phyloP scores from a whole-genome alignment of 2,329 filamentous ascomycete species.

The Aspergillus sp. region DNA sequence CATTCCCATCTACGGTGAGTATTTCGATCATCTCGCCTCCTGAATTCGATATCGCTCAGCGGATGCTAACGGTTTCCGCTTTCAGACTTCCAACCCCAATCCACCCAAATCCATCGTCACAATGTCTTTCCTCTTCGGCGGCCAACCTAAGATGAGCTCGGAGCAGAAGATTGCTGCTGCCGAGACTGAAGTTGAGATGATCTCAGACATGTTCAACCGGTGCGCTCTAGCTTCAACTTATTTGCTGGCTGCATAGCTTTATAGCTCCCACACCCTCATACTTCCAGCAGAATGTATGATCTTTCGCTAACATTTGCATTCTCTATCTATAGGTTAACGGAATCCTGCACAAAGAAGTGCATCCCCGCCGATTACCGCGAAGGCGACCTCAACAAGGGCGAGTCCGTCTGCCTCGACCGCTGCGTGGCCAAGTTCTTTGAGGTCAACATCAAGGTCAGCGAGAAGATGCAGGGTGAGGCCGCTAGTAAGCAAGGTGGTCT shows the following conservation, averaged over 20 bases:
- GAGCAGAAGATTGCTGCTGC: slow-evolving; percentile 97
- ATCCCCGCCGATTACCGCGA: slow-evolving; percentile 92
- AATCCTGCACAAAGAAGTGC: slow-evolving; percentile 92
- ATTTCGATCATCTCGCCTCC: neutral
- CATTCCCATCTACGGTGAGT: slow-evolving; percentile 6
- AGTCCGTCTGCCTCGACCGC: slow-evolving; percentile 96
- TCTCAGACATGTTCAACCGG: slow-evolving; percentile 98
- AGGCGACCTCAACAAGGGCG: slow-evolving; percentile 96
- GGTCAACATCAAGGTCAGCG: slow-evolving; percentile 95
- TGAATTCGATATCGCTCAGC: neutral
- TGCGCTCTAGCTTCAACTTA: slow-evolving; percentile 49
- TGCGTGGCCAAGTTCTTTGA: slow-evolving; percentile 99
- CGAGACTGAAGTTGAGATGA: slow-evolving; percentile 96
- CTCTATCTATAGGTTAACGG: slow-evolving; percentile 66
- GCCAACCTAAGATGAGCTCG: slow-evolving; percentile 81
- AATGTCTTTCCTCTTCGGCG: slow-evolving; percentile 76
- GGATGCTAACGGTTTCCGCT: neutral
- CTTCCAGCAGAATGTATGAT: neutral
- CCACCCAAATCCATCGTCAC: slow-evolving; percentile 32
- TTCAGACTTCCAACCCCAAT: neutral
- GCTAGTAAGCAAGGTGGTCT: slow-evolving; percentile 65
- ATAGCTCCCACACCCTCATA: neutral
- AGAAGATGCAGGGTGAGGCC: slow-evolving; percentile 92
- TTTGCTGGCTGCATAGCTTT: neutral
- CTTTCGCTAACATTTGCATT: neutral